Conservation (phyloP, 371 early-diverging fungal species). For the Rhizopus stolonifer region DNA sequence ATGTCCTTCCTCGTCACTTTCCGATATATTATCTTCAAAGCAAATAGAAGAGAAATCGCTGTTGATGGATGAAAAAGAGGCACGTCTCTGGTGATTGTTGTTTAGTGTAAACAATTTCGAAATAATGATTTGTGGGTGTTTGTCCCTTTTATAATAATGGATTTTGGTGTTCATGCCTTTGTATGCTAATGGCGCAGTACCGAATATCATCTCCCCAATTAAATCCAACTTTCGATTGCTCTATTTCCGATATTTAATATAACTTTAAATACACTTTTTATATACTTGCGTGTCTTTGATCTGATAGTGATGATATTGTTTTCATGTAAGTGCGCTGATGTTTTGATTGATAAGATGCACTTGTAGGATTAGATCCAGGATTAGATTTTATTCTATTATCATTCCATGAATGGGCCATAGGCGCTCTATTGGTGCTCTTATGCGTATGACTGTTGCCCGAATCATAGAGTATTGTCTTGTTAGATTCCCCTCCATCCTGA, state of each 20-base stretch:
- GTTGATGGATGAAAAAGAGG: constrained; percentile 61
- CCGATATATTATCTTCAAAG: constrained; percentile 33
- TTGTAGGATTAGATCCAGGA: neutral
- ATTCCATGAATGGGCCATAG: constrained; percentile 42
- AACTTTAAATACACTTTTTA: too few species aligned
- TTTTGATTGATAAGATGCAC: neutral
- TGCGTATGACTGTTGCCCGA: constrained; percentile 20
- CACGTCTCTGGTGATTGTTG: constrained; percentile 30
- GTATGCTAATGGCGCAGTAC: constrained; percentile 65
- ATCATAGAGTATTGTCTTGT: constrained; percentile 45
- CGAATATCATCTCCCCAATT: constrained; percentile 67
- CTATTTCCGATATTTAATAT: constrained; percentile 25
- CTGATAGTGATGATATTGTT: constrained; percentile 27
- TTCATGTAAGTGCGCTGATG: constrained; percentile 27
- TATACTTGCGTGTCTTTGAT: constrained; percentile 7
- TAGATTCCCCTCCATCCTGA: constrained; percentile 45
- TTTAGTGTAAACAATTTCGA: constrained; percentile 63
- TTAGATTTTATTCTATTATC: constrained; percentile 11
- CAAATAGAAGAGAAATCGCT: constrained; percentile 44
- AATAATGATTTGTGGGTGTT: constrained; percentile 58
- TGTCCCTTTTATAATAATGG: constrained; percentile 53
- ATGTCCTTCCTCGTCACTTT: constrained; percentile 45
- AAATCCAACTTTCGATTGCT: constrained; percentile 45
- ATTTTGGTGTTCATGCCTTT: constrained; percentile 71
- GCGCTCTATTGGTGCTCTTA: neutral